Base-by-base conservation (phyloP, 2,329 filamentous ascomycete species). In the Aureobasidium sp. region DNA sequence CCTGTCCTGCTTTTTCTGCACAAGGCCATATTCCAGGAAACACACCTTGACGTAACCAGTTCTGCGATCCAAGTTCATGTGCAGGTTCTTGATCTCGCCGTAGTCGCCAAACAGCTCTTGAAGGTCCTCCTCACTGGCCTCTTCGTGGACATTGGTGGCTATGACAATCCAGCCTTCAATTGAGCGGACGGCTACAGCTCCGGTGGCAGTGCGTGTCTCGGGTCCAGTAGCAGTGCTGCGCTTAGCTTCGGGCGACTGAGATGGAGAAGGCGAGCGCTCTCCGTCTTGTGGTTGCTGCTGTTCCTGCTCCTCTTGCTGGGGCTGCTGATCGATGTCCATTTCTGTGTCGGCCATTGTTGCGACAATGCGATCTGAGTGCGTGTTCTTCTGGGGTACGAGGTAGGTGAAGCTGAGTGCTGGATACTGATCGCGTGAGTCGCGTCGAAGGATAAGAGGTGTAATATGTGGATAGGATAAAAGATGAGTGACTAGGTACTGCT, bases 111-210 rank as follows among this genome's bases (percentile, higher is more conserved):
- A 94, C 74, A 86, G 82, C 73, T 94, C 90, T 70, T 88, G 88
- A 62, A 94, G 74, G 50, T 89, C 87, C 78, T 94, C 90, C 76
- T 94, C 90, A 68, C 87, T 88, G 55, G 90, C 89, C 75, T 94
- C 90, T 72, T 94, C 90, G 77, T 94, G 90, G 37, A 94, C 87
- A 71, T 94, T 94, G 59, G 89, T 92, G 67, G 90, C 89, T 66
- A 91, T 86, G 70, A 94, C 81, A 75, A 94, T 94, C 90, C 90
- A 94, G 68, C 90, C 90, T 76, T 94, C 90, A 71, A 94, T 92
- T 61, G 88, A 92, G 69, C 90, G 89, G 64, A 94, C 90, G 27
- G 90, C 90, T 1, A 87, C 90, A 61, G 89, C 89, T 72, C 88
- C 87, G 41, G 82, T 80, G 69, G 84, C 83, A 7, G 89, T 92